Base-by-base conservation (phyloP, 2,329 filamentous ascomycete genomes). In the Sporothrix variecibatus region DNA sequence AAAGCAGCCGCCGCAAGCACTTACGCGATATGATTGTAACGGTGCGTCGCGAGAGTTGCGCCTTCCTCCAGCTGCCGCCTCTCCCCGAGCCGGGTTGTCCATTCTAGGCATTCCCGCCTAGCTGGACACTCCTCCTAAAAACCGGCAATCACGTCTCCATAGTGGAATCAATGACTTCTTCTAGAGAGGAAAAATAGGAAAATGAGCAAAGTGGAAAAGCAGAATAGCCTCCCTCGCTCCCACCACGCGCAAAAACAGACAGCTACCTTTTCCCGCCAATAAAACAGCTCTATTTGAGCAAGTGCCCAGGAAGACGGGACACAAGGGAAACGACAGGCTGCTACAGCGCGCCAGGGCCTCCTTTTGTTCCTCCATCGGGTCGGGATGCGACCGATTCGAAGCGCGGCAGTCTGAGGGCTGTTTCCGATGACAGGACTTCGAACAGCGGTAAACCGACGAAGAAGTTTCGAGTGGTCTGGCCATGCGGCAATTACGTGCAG, bases 191-290 rank as follows among this genome's bases (percentile, higher is more conserved):
- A 11, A 49, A 51, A 26, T 34, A 34, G 26, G 7, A 49, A 68
- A 51, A 68, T 28, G 43, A 68, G 17, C 9, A 49, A 51, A 26
- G 20, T 40, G 31, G 17, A 56, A 68, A 49, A 31, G 7, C 23
- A 40, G 34, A 64, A 67, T 49, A 28, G 26, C 20, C 43, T 51
- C 67, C 53, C n/a, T n/a, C n/a, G n/a, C n/a, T n/a, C n/a, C 43
- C 67, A 51, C 67, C 11, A 9, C 26, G 3, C 12, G 20, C 58
- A 9, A 40, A 56, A 40, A 15, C 26, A 51, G 26, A 69, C 12
- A 51, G n/a, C 51, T 46, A 62, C 34, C 53, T 40, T 62, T 70
- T 64, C 43, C 65, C 72, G 65, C 72, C 72, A 73, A 73, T 70
- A n/a, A 31, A 31, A 53, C 51, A 15, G 31, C 53, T 20, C 38